These are phyloP conservation scores for Boletus eberwhitei DNA, from an alignment of 768 basidiomycete species.

Conservation along the genomic window DNA sequence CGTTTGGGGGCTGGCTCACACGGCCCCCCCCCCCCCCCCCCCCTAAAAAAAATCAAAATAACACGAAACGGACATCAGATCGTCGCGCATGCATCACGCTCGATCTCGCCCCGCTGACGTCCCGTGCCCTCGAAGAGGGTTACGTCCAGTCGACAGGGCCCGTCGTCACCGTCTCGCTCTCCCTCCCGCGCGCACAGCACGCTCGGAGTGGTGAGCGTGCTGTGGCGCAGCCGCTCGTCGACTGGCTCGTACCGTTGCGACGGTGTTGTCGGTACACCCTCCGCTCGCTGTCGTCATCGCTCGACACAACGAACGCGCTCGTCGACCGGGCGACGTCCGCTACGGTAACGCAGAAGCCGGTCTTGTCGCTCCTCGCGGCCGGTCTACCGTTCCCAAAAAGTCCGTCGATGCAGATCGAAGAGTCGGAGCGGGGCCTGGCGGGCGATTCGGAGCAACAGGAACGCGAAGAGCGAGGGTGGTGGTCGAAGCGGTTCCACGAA, in stretches of 20 bases:
- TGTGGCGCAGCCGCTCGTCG: constrained; percentile 7
- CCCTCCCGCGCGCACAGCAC: constrained; percentile 24
- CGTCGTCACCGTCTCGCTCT: constrained; percentile 36
- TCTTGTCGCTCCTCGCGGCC: constrained; percentile 39
- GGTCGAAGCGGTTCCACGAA: constrained; percentile 64
- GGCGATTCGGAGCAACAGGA: constrained; percentile 41
- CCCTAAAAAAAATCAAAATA: background rate
- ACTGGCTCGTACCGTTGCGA: constrained; percentile 52
- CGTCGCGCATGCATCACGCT: constrained; percentile 37
- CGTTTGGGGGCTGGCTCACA: no score
- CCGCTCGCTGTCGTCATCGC: constrained; percentile 37
- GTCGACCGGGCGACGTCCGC: constrained; percentile 27
- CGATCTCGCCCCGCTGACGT: constrained; percentile 48
- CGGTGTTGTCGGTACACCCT: constrained; percentile 50
- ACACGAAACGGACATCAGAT: constrained; percentile 12
- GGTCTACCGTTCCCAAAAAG: constrained; percentile 67
- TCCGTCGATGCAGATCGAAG: constrained; percentile 58
- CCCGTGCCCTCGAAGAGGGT: constrained; percentile 38
- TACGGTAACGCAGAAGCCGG: constrained; percentile 32
- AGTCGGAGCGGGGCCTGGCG: constrained; percentile 27
- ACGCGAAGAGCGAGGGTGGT: constrained; percentile 71
- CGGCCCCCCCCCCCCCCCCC: no score
- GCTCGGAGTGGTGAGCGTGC: background rate
- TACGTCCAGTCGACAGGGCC: constrained; percentile 32
- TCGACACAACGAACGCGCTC: constrained; percentile 25